phyloP scores from a whole-genome alignment of 2,329 filamentous ascomycete genomes.

The Torrubiella hemipterigena region DNA sequence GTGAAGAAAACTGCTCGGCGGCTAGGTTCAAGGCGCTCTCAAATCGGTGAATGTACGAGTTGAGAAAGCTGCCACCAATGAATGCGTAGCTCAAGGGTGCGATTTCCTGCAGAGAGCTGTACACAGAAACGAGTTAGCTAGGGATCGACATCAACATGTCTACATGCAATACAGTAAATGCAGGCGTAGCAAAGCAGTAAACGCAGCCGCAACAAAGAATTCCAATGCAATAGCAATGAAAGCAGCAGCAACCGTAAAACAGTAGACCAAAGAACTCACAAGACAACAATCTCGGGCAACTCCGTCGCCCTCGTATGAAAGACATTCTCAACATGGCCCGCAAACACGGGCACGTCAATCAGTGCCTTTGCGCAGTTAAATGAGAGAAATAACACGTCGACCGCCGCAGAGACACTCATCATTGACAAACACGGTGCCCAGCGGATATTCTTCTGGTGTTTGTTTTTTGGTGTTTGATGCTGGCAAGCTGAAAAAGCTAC shows the following conservation, averaged over 20 bases:
- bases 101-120: constrained; percentile 76
- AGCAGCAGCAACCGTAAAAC: neutral
- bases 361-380: constrained; percentile 76
- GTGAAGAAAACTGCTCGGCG: constrained; percentile 25
- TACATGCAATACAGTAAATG: too few species aligned
- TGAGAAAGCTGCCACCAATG: constrained; percentile 69
- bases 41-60: constrained; percentile 63
- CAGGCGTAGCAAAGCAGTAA: too few species aligned
- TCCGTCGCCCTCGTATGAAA: constrained; percentile 36
- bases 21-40: constrained; percentile 61
- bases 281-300: constrained; percentile 42
- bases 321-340: constrained; percentile 52
- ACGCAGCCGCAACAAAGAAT: too few species aligned
- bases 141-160: too few species aligned
- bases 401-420: constrained; percentile 34
- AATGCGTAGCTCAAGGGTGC: constrained; percentile 77
- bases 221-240: too few species aligned
- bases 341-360: constrained; percentile 59
- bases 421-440: too few species aligned
- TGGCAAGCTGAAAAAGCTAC: too few species aligned
- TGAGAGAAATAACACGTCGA: constrained; percentile 69
- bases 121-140: constrained; percentile 8
- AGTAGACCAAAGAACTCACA: constrained; percentile 30
- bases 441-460: too few species aligned
- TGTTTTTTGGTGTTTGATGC: too few species aligned